Conservation (phyloP, 148 eudicot genomes). For the Polygonum aviculare region DNA sequence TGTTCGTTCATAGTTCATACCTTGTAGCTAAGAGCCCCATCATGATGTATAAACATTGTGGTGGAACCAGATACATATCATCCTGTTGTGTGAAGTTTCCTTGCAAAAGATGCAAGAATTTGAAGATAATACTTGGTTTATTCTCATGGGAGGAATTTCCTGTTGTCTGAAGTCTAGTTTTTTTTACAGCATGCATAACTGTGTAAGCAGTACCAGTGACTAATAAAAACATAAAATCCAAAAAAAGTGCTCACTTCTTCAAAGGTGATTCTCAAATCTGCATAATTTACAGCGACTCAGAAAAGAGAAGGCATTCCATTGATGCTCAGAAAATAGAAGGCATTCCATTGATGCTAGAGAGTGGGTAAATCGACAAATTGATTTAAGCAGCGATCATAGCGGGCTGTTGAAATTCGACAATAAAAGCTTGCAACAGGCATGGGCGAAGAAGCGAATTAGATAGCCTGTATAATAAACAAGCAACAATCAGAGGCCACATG, state of each 20-base stretch:
- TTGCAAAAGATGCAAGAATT: neutral
- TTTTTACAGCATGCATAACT: neutral
- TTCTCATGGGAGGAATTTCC: neutral
- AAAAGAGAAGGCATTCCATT: neutral
- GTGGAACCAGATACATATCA: neutral
- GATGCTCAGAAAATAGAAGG: neutral
- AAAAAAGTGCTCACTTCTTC: neutral
- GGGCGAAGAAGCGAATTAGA: neutral
- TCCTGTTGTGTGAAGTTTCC: neutral
- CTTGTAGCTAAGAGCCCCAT: neutral
- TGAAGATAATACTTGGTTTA: too few relatives aligned
- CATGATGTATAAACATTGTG: too few relatives aligned
- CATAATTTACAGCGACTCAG: neutral
- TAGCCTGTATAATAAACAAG: neutral
- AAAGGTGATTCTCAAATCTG: conserved; percentile 1
- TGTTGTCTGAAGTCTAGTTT: neutral
- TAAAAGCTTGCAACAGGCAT: neutral
- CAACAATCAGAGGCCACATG: neutral
- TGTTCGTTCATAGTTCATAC: neutral
- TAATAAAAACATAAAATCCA: neutral
- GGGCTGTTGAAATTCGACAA: neutral
- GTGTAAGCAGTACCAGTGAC: neutral
- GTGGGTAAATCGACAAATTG: conserved; percentile 1
- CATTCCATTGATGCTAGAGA: neutral
- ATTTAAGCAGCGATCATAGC: neutral